phyloP scores from a whole-genome alignment of 768 basidiomycete genomes.

The Glaciozyma antarctica region DNA sequence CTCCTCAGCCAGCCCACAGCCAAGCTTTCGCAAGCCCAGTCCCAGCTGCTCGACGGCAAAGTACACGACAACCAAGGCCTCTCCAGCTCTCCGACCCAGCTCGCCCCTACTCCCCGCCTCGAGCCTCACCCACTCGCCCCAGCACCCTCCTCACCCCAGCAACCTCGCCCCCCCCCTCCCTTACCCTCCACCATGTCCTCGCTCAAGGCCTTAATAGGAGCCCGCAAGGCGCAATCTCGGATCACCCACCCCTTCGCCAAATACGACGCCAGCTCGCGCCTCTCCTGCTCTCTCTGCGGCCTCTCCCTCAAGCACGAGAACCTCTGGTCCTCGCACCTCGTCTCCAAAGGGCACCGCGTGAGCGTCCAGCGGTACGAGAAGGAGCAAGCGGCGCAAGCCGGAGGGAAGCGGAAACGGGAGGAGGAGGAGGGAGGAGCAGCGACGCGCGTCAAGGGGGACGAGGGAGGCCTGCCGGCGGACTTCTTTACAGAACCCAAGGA shows the following conservation, averaged over 20 bases:
- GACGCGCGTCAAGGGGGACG: conserved; percentile 3
- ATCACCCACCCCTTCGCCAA: conserved; percentile 12
- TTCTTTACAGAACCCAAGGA: conserved; percentile 18
- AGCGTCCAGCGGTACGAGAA: neutral
- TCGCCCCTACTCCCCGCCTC: too few relatives aligned
- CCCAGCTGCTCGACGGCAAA: too few relatives aligned
- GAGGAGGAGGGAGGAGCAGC: neutral
- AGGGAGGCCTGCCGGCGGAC: neutral
- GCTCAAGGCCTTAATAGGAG: conserved; percentile 25
- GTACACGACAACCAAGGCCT: too few relatives aligned
- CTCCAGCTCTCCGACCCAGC: too few relatives aligned
- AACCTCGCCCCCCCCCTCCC: neutral
- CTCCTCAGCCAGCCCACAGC: too few relatives aligned
- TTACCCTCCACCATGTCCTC: neutral
- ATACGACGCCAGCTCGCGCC: conserved; percentile 2
- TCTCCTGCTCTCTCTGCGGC: conserved; percentile 22
- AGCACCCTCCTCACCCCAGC: too few relatives aligned
- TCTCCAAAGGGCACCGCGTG: conserved; percentile 28
- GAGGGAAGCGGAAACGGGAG: neutral
- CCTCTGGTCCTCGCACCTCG: conserved; percentile 16
- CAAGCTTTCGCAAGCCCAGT: too few relatives aligned
- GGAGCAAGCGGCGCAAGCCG: neutral
- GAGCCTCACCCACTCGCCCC: too few relatives aligned
- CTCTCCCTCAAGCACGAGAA: conserved; percentile 13
- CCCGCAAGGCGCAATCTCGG: conserved; percentile 3